These are phyloP conservation scores for Bipolaris cookei DNA, from an alignment of 2,329 filamentous ascomycete genomes.

Conservation along the genomic window DNA sequence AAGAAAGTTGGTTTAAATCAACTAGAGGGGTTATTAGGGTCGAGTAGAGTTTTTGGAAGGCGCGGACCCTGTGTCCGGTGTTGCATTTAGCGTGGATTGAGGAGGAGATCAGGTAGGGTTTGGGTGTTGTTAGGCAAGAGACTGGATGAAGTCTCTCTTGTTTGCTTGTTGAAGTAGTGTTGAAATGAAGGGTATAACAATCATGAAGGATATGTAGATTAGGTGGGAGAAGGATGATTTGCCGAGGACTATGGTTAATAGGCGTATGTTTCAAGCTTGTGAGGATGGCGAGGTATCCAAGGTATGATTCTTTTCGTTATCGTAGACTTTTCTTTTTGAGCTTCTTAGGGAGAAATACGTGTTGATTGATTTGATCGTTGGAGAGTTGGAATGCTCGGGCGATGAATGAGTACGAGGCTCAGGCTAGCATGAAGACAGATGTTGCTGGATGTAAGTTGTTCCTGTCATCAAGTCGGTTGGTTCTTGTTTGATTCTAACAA, in stretches of 20 bases:
- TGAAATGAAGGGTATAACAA: conserved; percentile 40
- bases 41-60: too few species aligned
- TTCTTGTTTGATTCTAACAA: neutral
- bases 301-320: conserved; percentile 15
- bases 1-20: too few species aligned
- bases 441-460: conserved; percentile 31
- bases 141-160: conserved; percentile 20
- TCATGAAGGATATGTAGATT: conserved; percentile 39
- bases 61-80: too few species aligned
- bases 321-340: too few species aligned
- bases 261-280: conserved; percentile 36
- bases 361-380: neutral
- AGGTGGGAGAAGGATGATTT: conserved; percentile 40
- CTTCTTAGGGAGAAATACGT: too few species aligned
- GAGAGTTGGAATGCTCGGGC: conserved; percentile 5
- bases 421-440: conserved; percentile 31
- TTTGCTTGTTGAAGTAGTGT: conserved; percentile 33
- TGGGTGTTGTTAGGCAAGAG: too few species aligned
- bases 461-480: neutral
- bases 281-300: conserved; percentile 29
- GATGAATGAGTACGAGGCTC: conserved; percentile 35
- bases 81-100: too few species aligned
- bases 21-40: too few species aligned
- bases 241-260: conserved; percentile 35
- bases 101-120: too few species aligned